These are phyloP conservation scores for Phyllosticta citribraziliensis DNA, from an alignment of 2,329 filamentous ascomycete species.

Conservation along the genomic window DNA sequence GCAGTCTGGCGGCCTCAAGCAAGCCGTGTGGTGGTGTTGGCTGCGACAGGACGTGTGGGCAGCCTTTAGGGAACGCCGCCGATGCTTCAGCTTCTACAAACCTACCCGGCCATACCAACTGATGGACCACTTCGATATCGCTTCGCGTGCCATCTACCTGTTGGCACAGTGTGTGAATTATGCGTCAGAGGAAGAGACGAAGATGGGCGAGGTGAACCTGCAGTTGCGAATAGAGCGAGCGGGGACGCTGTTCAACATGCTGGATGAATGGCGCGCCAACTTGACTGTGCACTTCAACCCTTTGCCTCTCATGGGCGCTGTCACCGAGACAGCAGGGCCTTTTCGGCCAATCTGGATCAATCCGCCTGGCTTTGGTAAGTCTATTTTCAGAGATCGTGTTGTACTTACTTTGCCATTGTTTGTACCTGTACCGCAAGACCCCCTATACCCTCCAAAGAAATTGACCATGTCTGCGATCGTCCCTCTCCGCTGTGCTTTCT, in stretches of 20 bases:
- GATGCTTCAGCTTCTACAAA: conserved; percentile 49
- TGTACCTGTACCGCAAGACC: background rate
- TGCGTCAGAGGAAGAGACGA: conserved; percentile 42
- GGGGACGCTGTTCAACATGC: conserved; percentile 36
- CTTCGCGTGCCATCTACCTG: conserved; percentile 44
- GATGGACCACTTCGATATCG: conserved; percentile 45
- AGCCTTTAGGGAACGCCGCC: conserved; percentile 48
- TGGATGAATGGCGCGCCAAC: conserved; percentile 41
- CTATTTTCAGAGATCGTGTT: background rate
- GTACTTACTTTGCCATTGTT: background rate
- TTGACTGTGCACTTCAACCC: conserved; percentile 37
- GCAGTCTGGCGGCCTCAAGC: conserved; percentile 45
- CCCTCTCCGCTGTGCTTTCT: background rate
- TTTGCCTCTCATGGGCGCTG: conserved; percentile 21
- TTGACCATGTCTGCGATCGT: background rate
- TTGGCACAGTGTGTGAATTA: conserved; percentile 50
- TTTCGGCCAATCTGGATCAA: conserved; percentile 45
- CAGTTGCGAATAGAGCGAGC: conserved; percentile 36
- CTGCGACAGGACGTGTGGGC: conserved; percentile 57
- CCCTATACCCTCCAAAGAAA: background rate
- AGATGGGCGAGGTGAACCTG: conserved; percentile 32
- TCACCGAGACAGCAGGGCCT: conserved; percentile 10
- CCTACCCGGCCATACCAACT: conserved; percentile 40
- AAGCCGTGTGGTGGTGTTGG: conserved; percentile 58
- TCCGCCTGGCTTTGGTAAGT: conserved; percentile 34